Evolutionary conservation across 768 basidiomycete genomes (phyloP), one percentile per base, ranked within the genome.

Genomic region (Sporobolomyces pararoseus): DNA sequence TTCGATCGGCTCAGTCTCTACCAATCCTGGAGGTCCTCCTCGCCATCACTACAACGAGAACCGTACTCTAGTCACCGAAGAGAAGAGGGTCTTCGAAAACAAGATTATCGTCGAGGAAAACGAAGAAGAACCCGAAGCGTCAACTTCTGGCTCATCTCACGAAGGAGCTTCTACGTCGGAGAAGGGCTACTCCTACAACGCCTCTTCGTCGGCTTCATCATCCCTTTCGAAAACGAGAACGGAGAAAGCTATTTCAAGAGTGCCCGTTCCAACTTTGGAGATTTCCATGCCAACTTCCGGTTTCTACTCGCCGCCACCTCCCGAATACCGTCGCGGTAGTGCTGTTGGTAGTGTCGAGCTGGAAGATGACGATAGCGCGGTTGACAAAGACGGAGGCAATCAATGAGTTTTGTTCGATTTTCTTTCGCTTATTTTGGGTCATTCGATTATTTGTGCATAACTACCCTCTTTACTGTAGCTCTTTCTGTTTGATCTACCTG

Each of bases 321-420:
- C 53, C 29, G 53, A 55, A 34, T 32, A 55, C 23, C 53, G 53
- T 4, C 7, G 53, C 4, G 55, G 37, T 35, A 58, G 55, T 19
- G 13, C 19, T n/a, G 21, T n/a, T 5, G 37, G 23, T 6, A 58
- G 55, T 44, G 10, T 42, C 34, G 37, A 42, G 23, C 19, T 58
- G n/a, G 39, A 42, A 7, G 55, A 58, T 37, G 55, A 58, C 55
- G 55, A 58, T n/a, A 58, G 55, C 19, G 55, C 55, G 35, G 55
- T 58, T 37, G 55, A 58, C 55, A 58, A 58, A n/a, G 55, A 58
- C 21, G 55, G 34, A 16, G 37, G 35, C 2, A 13, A 29, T 7
- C 6, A 37, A 10, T 21, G 17, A 51, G 27, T 27, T 31, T 29
- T 21, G 14, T 12, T 21, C 21, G 27, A 13, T 53, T 31, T 53